Conservation (phyloP, 73 alveolate genomes). For the Paramecium tetraurelia region DNA sequence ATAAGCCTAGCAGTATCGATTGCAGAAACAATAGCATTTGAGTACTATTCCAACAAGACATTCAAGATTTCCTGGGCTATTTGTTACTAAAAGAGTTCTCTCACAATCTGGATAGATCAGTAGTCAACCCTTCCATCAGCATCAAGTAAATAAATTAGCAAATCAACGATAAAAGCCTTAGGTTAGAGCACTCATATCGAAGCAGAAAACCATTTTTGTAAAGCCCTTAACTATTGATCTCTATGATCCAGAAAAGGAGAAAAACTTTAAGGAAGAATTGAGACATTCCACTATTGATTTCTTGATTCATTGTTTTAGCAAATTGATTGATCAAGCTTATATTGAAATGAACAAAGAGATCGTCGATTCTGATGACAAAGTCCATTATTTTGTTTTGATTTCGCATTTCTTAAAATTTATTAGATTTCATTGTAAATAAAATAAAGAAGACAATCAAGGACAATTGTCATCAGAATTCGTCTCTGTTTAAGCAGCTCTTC, state of each 20-base stretch:
- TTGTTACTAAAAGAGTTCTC: background rate
- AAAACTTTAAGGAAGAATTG: slow-evolving; percentile 46
- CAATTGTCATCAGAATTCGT: slow-evolving; percentile 63
- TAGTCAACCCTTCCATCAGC: slow-evolving; percentile 13
- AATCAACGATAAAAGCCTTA: slow-evolving; percentile 4
- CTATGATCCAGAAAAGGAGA: slow-evolving; percentile 40
- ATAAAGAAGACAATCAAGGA: background rate
- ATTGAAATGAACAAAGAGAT: slow-evolving; percentile 63
- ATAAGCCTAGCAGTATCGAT: background rate
- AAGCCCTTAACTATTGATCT: slow-evolving; percentile 33
- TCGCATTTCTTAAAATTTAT: slow-evolving; percentile 66
- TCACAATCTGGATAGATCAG: slow-evolving; percentile 1
- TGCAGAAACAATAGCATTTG: slow-evolving; percentile 5
- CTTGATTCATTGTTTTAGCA: slow-evolving; percentile 66
- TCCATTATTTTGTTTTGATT: slow-evolving; percentile 68
- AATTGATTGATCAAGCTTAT: slow-evolving; percentile 68
- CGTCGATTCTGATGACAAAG: slow-evolving; percentile 72
- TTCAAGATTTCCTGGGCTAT: slow-evolving; percentile 58
- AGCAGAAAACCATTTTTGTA: background rate
- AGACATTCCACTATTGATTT: slow-evolving; percentile 62
- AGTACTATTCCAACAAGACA: slow-evolving; percentile 49
- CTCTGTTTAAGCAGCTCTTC: slow-evolving; percentile 67
- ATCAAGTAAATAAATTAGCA: slow-evolving; percentile 19
- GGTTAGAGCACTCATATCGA: slow-evolving; percentile 37
- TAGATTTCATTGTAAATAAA: slow-evolving; percentile 52